Evolutionary conservation across 225 moss, liverwort and hornwort genomes (phyloP), one percentile per base, ranked within the genome.

Genomic region (Straminergon stramineum): DNA sequence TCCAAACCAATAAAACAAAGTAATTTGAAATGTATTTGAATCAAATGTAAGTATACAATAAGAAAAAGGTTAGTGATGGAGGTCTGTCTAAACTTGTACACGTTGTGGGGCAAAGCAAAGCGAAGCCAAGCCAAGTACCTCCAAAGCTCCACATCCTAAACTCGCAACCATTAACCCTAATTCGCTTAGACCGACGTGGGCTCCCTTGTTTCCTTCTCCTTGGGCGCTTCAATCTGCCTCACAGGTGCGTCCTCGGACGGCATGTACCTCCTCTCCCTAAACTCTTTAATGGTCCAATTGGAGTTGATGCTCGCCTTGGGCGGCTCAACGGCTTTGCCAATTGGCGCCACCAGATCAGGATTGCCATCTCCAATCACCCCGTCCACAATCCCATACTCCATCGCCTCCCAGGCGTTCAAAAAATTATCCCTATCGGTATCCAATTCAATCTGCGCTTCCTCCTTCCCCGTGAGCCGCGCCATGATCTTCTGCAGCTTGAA

Each of bases 401-500:
- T 88, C 15, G 96, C 99, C 92, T 97, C 92, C 99, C 99, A 99
- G 39, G 99, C 91, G 85, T 95, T 96, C 96, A 99, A 94, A 85
- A 99, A 99, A 69, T 97, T 95, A 62, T 99, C 99, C 53, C 99
- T 92, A 52, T 99, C 99, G 21, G 99, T 99, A 51, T 99, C 99
- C 34, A 79, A 89, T 88, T 99, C 99, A 63, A 99, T 94, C 95
- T 97, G 94, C 88, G 94, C 93, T 86, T 99, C 97, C 15, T 92
- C 87, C 86, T 99, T 95, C 35, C 99, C 99, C 65, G 99, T 99
- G 53, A 99, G 90, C 22, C 97, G 96, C 79, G 97, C 93, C 97
- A 99, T 96, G 45, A 99, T 97, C 92, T 99, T 99, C 89, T 94
- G 91, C 91, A 99, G 87, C 93, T 99, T 99, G 68, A 62, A 94